phyloP scores from a whole-genome alignment of 352 stramenopile species.

The Plasmopara halstedii region DNA sequence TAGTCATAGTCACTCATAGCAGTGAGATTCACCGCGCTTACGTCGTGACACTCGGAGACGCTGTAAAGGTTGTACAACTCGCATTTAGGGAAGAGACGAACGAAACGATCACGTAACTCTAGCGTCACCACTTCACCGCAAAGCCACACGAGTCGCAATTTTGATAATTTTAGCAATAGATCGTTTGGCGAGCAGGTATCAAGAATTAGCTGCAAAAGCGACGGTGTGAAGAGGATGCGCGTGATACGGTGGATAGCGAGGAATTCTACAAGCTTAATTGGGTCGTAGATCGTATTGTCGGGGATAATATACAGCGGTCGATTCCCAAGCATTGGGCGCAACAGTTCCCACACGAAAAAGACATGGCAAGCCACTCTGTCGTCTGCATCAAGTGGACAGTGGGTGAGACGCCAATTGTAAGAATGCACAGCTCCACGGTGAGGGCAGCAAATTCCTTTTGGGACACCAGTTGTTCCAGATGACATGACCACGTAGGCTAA shows the following conservation, averaged over 20 bases:
- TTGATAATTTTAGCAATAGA: constrained; percentile 48
- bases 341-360: constrained; percentile 94
- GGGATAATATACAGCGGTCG: constrained; percentile 88
- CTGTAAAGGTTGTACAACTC: constrained; percentile 91
- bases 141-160: constrained; percentile 85
- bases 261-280: constrained; percentile 69
- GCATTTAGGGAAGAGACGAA: constrained; percentile 73
- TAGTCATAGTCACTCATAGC: constrained; percentile 69
- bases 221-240: constrained; percentile 91
- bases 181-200: constrained; percentile 52
- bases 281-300: constrained; percentile 90
- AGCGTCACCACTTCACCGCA: constrained; percentile 91
- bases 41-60: constrained; percentile 91
- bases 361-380: constrained; percentile 88
- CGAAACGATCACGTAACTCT: constrained; percentile 81
- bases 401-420: constrained; percentile 85
- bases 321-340: constrained; percentile 87
- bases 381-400: constrained; percentile 59
- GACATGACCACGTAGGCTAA: constrained; percentile 92
- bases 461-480: constrained; percentile 86
- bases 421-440: constrained; percentile 90
- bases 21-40: constrained; percentile 74
- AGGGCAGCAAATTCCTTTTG: constrained; percentile 91
- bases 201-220: constrained; percentile 83
- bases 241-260: constrained; percentile 76